Evolutionary conservation across 2,329 filamentous ascomycete genomes (phyloP), one percentile per base, ranked within the genome.

Genomic region (Cladophialophora bantiana): DNA sequence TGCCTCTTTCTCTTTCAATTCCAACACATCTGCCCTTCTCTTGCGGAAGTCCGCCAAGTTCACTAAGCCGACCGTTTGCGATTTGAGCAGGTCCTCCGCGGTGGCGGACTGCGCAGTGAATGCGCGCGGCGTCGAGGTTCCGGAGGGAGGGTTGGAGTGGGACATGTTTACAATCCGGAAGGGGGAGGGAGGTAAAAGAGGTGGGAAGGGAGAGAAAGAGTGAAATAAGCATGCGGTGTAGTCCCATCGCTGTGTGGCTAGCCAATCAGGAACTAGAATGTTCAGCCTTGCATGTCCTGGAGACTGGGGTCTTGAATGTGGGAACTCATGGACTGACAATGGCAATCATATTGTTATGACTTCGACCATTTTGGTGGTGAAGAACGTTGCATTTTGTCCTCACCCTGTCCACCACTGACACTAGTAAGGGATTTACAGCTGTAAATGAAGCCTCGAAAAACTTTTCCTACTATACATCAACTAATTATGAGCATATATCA

Each of bases 41-140:
- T 99, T 98, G 79, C 94, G 93, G 78, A 96, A 98, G 77, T 98
- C 95, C 71, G 92, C 93, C 52, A 97, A 89, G 65, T 92, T 88
- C 61, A 98, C 94, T 2, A 99, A 89, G 48, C 95, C 95, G 71
- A 97, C 93, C 0, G 93, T 96, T 75, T 93, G 89, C 62, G 88
- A 92, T 67, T 94, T 94, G 56, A 97, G 85, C 13, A 93, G 84
- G 75, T 97, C 90, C 77, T 94, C 88, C 1, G 92, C 91, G 0
- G 91, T 91, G 72, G 90, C 85, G 70, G 89, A 89, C 75, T 94
- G 91, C 50, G 89, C 84, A 1, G 89, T 89, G 79, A 96, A 97
- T 13, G 82, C 79, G 64, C 81, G 79, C 48, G 77, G 82, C 34
- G 82, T 83, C 20, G 81, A 81, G 45, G 77, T 78, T 34, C 78